A percentile compares a stretch with the other conserved stretches of the same genome.
phyloP scores from a whole-genome alignment of 306 rosid genomes.

The Dicorynia guianensis region DNA sequence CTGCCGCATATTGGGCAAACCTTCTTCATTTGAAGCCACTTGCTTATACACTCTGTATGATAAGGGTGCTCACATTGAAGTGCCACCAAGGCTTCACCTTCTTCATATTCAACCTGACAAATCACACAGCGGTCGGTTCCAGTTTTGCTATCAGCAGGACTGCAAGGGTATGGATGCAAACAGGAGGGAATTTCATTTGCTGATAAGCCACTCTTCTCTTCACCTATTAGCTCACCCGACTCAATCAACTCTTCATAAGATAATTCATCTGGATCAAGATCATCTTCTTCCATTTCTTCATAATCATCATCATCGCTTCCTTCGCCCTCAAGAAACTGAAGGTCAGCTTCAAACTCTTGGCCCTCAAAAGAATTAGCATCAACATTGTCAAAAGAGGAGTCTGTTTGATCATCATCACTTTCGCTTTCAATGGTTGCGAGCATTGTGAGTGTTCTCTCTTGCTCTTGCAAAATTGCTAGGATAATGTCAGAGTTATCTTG shows the following conservation, averaged over 20 bases:
- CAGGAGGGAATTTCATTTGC: conserved; percentile 62
- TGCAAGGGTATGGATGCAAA: conserved; percentile 49
- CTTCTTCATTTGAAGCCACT: conserved; percentile 86
- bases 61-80: conserved; percentile 87
- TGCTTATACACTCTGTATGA: conserved; percentile 75
- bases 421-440: conserved; percentile 65
- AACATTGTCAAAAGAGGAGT: conserved; percentile 33
- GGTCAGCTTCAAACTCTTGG: conserved; percentile 47
- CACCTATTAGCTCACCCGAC: conserved; percentile 78
- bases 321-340: conserved; percentile 52
- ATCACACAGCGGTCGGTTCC: conserved; percentile 76
- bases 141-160: conserved; percentile 37
- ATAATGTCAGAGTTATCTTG: conserved; percentile 63
- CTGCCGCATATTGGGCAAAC: conserved; percentile 85
- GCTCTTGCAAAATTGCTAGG: conserved; percentile 72
- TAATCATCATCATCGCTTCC: conserved; percentile 44
- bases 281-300: conserved; percentile 64
- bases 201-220: conserved; percentile 73
- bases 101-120: conserved; percentile 86
- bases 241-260: conserved; percentile 83
- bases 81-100: conserved; percentile 63
- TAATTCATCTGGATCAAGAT: conserved; percentile 69
- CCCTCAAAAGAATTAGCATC: conserved; percentile 46
- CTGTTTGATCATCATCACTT: conserved; percentile 38
- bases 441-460: conserved; percentile 52